These are phyloP conservation scores for Calonectria fujianensis DNA, from an alignment of 2,329 filamentous ascomycete species.

Conservation along the genomic window DNA sequence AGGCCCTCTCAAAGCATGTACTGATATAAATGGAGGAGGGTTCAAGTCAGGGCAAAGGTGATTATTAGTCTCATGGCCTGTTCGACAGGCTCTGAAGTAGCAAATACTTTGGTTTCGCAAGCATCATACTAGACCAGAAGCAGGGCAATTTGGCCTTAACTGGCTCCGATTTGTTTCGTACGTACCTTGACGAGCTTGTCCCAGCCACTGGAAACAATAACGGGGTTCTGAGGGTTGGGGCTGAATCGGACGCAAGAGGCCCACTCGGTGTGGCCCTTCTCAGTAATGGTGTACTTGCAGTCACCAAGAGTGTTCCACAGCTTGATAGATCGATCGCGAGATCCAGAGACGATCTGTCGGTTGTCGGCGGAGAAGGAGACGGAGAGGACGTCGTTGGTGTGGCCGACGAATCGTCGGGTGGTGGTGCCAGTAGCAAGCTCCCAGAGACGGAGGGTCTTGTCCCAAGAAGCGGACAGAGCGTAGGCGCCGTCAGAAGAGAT, in stretches of 20 bases:
- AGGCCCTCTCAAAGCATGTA: not conserved
- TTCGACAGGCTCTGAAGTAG: conserved; percentile 97
- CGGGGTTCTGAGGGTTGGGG: conserved; percentile 99
- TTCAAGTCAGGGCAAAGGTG: conserved; percentile 88
- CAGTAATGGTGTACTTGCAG: conserved; percentile 99
- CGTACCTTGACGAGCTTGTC: conserved; percentile 99
- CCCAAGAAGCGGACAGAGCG: conserved; percentile 98
- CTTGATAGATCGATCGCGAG: conserved; percentile 99
- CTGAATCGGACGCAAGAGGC: conserved; percentile 99
- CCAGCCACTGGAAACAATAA: conserved; percentile 99
- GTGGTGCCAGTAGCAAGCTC: conserved; percentile 98
- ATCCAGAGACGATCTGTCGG: conserved; percentile 99
- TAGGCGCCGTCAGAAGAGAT: conserved; percentile 99
- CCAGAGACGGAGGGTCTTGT: conserved; percentile 99
- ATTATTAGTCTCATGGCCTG: conserved; percentile 96
- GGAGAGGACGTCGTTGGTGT: conserved; percentile 99
- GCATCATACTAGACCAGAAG: conserved; percentile 82
- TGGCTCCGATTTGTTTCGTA: conserved; percentile 52
- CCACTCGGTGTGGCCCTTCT: conserved; percentile 99
- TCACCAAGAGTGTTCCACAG: conserved; percentile 99
- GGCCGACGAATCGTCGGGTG: conserved; percentile 98
- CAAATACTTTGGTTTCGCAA: conserved; percentile 97
- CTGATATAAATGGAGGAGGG: not conserved
- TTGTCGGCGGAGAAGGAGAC: conserved; percentile 99
- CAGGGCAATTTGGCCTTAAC: not conserved